Conservation (phyloP, 2,329 filamentous ascomycete species). For the Blastomyces gilchristii region DNA sequence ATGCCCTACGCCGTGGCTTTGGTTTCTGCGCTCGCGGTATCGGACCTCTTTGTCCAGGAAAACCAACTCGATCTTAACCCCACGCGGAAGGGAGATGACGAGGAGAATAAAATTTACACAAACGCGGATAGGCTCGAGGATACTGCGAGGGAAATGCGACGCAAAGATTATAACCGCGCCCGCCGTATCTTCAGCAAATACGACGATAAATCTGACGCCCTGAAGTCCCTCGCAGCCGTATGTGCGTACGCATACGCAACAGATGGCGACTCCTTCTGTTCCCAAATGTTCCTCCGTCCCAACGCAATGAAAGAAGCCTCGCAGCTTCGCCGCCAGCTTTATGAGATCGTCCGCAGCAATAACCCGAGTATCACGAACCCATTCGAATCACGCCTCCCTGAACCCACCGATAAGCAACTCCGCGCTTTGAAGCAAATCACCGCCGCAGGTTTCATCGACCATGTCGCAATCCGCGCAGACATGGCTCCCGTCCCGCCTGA, state of each 20-base stretch:
- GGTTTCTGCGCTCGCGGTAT: conserved; percentile 77
- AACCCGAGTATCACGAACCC: conserved; percentile 43
- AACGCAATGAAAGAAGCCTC: conserved; percentile 81
- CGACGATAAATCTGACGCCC: conserved; percentile 74
- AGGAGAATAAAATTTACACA: conserved; percentile 40
- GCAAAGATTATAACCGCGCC: conserved; percentile 57
- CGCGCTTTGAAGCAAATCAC: conserved; percentile 82
- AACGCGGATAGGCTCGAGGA: conserved; percentile 63
- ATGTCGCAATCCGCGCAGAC: conserved; percentile 85
- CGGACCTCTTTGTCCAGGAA: conserved; percentile 77
- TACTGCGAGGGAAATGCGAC: conserved; percentile 54
- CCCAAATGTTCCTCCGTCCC: conserved; percentile 69
- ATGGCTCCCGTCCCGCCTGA: conserved; percentile 64
- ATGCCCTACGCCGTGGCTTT: conserved; percentile 78
- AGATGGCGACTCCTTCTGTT: conserved; percentile 60
- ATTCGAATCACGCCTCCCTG: conserved; percentile 43
- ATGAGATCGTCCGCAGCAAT: conserved; percentile 65
- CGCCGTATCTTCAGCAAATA: conserved; percentile 70
- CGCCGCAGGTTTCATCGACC: conserved; percentile 85
- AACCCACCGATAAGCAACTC: conserved; percentile 57
- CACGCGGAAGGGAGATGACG: conserved; percentile 32
- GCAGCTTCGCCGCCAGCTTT: conserved; percentile 74
- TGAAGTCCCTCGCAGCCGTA: conserved; percentile 81
- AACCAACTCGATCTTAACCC: conserved; percentile 59
- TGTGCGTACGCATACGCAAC: conserved; percentile 73